A percentile compares a stretch with the other conserved stretches of the same genome.
Evolutionary conservation across 768 basidiomycete species (phyloP).

Genomic region (Amanita rimosa): DNA sequence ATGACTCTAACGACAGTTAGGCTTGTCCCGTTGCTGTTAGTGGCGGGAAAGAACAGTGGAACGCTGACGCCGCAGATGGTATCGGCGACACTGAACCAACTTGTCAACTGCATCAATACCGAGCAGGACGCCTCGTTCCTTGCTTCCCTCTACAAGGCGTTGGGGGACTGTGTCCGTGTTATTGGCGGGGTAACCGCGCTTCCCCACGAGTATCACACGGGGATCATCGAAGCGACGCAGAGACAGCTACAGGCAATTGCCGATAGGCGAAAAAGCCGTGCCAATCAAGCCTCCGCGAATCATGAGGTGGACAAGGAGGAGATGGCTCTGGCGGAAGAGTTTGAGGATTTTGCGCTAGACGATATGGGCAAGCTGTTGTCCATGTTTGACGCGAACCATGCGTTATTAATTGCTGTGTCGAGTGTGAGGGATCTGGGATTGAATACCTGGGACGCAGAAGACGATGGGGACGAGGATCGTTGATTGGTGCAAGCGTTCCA

Average conservation of each 20-base stretch:
- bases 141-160: conserved; percentile 62
- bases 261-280: conserved; percentile 50
- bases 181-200: conserved; percentile 45
- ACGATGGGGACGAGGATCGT: conserved; percentile 24
- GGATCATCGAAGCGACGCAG: conserved; percentile 58
- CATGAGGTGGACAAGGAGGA: conserved; percentile 48
- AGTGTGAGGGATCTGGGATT: conserved; percentile 64
- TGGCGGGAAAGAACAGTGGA: conserved; percentile 53
- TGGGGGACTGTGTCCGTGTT: conserved; percentile 49
- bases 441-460: conserved; percentile 36
- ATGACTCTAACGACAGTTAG: conserved; percentile 21
- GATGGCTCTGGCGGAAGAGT: conserved; percentile 63
- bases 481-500: not conserved
- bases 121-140: conserved; percentile 73
- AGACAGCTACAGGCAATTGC: conserved; percentile 60
- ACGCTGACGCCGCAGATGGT: conserved; percentile 63
- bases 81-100: conserved; percentile 51
- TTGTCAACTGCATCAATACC: conserved; percentile 49
- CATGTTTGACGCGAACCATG: conserved; percentile 45
- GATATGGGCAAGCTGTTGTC: conserved; percentile 62
- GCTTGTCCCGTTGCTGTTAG: conserved; percentile 59
- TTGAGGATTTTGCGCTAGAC: conserved; percentile 74
- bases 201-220: conserved; percentile 38
- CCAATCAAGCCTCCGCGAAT: conserved; percentile 21
- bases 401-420: conserved; percentile 57